Evolutionary conservation across 805 yeast species (phyloP), one percentile per base, ranked within the genome.

Genomic region (Yarrowia sp.): DNA sequence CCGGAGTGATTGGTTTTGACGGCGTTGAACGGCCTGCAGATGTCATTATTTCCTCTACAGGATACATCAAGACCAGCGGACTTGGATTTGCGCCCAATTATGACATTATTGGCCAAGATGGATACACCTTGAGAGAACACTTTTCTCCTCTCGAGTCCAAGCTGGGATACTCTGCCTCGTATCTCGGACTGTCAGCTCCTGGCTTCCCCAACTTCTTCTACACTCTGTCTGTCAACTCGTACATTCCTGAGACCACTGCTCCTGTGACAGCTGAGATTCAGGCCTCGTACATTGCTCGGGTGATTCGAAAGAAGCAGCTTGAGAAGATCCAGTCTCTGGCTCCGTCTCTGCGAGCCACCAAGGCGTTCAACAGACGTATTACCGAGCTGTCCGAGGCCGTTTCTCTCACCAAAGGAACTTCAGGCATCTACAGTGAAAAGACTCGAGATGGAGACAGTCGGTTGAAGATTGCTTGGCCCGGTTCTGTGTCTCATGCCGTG

Each of bases 1-100:
- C 26, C 17, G 70, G 70, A 19, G 30, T 68, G 17, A 56, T 58
- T 28, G 69, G 68, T 3, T 46, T 36, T 7, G 69, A 67, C 17
- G 65, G 67, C 5, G 62, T 48, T 8, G 66, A 64, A 14, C 28
- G 32, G 11, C 28, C 38, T 44, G 65, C 22, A 4, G 66, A 64
- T 12, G 66, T 63, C 7, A 16, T 64, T n/a, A 64, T 64, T 21
- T 22, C 66, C 3, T 46, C 66, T 7, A 63, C 66, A 5, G 66
- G 66, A 3, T 64, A 64, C 32, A 19, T 33, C 35, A 22, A 22
- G n/a, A 4, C 22, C 24, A 59, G 48, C 12, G 64, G 64, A n/a
- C 40, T 10, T 4, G 64, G 64, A 19, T 32, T 59, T 12, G 17
- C 61, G 6, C 64, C 64, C 56, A 49, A 49, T 30, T 59, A 32